These are phyloP conservation scores for Aspergillus coremiiformis DNA, from an alignment of 495 filamentous ascomycete genomes.

Conservation along the genomic window DNA sequence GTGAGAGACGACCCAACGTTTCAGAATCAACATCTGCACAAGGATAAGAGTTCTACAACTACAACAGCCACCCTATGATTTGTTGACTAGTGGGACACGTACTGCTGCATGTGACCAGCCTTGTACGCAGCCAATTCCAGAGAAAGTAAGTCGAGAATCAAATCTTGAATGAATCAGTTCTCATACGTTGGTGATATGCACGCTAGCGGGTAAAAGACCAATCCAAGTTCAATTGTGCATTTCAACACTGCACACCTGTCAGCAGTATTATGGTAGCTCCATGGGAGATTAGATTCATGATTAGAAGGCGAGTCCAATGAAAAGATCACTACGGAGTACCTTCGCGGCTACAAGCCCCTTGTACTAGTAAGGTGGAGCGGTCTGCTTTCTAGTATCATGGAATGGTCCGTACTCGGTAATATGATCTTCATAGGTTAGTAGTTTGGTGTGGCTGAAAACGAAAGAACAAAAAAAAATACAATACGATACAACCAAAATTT, in stretches of 20 bases:
- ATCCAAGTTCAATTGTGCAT: background rate
- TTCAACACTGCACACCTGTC: background rate
- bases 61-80: background rate
- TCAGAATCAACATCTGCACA: background rate
- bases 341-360: too few species aligned
- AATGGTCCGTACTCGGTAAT: too few species aligned
- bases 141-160: background rate
- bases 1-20: background rate
- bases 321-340: too few species aligned
- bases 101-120: background rate
- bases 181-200: background rate
- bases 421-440: too few species aligned
- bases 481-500: too few species aligned
- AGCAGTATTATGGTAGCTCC: background rate
- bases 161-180: too few species aligned
- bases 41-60: background rate
- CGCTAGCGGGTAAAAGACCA: background rate
- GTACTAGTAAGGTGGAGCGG: too few species aligned
- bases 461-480: too few species aligned
- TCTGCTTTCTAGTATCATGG: too few species aligned
- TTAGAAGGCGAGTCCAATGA: too few species aligned
- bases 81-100: background rate
- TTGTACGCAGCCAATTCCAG: background rate
- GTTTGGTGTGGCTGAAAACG: too few species aligned
- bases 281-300: background rate